Evolutionary conservation across 208 protist species (phyloP), one percentile per base, ranked within the genome.

Genomic region (Trypanosoma brucei): DNA sequence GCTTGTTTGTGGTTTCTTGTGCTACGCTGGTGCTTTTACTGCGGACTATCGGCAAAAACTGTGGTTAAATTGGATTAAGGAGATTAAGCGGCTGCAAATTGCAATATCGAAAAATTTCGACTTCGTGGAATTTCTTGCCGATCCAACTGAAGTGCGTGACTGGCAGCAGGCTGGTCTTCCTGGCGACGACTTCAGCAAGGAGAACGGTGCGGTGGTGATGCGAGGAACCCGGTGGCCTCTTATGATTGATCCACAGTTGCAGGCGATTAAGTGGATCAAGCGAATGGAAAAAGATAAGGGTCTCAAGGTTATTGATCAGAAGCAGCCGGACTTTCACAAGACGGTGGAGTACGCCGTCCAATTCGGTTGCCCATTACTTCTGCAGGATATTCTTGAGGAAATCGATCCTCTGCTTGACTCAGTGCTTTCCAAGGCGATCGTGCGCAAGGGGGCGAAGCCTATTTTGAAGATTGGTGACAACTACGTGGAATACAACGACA

Each of bases 221-320:
- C 80, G 86, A 44, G 93, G 93, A 30, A 81, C 86, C 37, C 93
- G 97, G 62, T 99, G 98, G 86, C 98, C 98, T 33, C 88, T 99
- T 30, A 98, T 99, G 89, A 98, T 99, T 65, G 98, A 99, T 76
- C 98, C 98, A 46, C 97, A 99, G 84, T 87, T 90, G 72, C 98
- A 99, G 84, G 98, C 98, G 3, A 99, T 98, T 73, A 98, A 98
- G 82, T 99, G 98, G 98, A 93, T 99, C 45, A 98, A 98, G 71
- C 92, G 93, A 9, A 95, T 96, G 84, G 94, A 97, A 81, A 84
- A 92, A 36, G 84, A 97, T 61, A 90, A 86, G 63, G 84, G 94
- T 4, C 82, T 99, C 9, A 93, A 96, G 74, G 79, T 99, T 36
- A 88, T 98, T 57, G 90, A 97, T 68, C 81, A 88, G 31, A 98